Conservation (phyloP, 75 land plant species). For the Sequoiadendron giganteum region DNA sequence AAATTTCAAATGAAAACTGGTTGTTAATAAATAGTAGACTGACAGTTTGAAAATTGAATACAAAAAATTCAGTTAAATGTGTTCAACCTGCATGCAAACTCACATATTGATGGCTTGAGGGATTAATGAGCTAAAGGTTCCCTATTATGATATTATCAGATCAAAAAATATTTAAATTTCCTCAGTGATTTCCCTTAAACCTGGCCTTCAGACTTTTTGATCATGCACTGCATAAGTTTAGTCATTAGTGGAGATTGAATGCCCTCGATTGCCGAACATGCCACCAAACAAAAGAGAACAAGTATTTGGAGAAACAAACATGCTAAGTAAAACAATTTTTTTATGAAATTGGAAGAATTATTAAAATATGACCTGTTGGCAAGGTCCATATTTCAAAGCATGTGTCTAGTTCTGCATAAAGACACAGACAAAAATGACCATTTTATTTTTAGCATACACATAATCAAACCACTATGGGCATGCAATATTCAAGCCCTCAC, state of each 20-base stretch:
- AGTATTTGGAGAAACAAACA: not conserved
- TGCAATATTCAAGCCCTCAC: too few species aligned
- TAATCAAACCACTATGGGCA: too few species aligned
- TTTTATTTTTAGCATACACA: too few species aligned
- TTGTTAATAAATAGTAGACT: conserved; percentile 9
- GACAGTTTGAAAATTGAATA: not conserved
- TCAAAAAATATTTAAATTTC: not conserved
- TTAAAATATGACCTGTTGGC: not conserved
- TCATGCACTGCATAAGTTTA: not conserved
- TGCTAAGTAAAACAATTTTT: too few species aligned
- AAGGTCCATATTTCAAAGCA: not conserved
- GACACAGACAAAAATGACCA: too few species aligned
- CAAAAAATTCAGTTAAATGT: conserved; percentile 1
- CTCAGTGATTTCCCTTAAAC: not conserved
- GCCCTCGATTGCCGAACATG: not conserved
- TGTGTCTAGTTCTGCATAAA: too few species aligned
- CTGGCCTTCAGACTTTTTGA: not conserved
- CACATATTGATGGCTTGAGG: not conserved
- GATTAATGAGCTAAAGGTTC: not conserved
- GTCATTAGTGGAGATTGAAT: not conserved
- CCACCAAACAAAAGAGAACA: not conserved
- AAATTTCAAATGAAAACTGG: not conserved
- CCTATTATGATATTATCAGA: not conserved
- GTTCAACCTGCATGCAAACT: not conserved
- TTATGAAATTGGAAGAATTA: not conserved